These are phyloP conservation scores for Aspergillus ibericus DNA, from an alignment of 2,329 filamentous ascomycete genomes.

Conservation along the genomic window DNA sequence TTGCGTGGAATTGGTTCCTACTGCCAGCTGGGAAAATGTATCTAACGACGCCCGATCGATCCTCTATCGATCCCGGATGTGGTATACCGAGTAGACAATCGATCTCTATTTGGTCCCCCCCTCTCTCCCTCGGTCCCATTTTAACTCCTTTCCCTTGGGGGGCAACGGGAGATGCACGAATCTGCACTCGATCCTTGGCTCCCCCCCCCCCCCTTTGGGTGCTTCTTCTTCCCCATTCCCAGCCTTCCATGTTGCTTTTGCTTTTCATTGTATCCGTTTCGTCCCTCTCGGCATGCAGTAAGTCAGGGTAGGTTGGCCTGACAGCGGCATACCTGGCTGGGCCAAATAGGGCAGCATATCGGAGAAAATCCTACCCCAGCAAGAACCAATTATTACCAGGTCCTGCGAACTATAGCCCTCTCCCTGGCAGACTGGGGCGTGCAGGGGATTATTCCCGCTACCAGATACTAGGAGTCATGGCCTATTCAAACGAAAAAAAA, in stretches of 20 bases:
- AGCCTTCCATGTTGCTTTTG: not conserved
- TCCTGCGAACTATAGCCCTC: not conserved
- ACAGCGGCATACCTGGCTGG: constrained; percentile 9
- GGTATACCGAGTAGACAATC: no score
- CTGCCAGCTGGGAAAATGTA: no score
- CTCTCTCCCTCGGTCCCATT: not conserved
- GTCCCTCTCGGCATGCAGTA: not conserved
- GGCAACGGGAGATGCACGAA: not conserved
- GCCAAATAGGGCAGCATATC: constrained; percentile 12
- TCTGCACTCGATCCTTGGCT: no score
- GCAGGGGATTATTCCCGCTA: not conserved
- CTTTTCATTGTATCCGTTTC: not conserved
- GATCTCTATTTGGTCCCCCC: no score
- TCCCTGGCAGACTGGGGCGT: not conserved
- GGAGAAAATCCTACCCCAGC: constrained; percentile 10
- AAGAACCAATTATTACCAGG: constrained; percentile 5
- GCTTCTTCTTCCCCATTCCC: not conserved
- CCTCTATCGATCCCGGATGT: no score
- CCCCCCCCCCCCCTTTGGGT: not conserved
- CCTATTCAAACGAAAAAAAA: not conserved
- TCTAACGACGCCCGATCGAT: no score
- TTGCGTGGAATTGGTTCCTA: no score
- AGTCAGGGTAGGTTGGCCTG: not conserved
- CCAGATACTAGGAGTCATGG: not conserved
- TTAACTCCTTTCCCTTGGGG: not conserved